Base-by-base conservation (phyloP, 2,329 filamentous ascomycete species). In the Pezicula rhizophila region DNA sequence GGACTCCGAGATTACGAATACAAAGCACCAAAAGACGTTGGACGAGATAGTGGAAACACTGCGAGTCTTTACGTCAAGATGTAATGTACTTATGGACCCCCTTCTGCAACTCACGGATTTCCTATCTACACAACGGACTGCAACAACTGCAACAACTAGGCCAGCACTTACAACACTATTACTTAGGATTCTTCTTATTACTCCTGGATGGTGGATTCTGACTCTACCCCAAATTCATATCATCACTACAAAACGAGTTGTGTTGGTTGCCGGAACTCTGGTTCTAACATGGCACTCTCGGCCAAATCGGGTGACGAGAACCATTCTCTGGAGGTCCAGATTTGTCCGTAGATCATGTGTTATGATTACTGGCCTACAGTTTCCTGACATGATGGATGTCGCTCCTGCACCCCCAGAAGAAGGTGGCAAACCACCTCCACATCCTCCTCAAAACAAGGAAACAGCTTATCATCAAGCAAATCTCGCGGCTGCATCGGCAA, bases 1-100 rank as follows among this genome's bases (percentile, higher is more conserved):
- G 42, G 57, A 62, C 5, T 65, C 75, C 8, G 87, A 89, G 59
- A 64, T 70, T 14, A 80, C 77, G 6, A 82, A 78, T 52, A 85
- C 84, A 38, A 84, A 85, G 51, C 88, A 93, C 60, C 89, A 96
- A 62, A 96, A 96, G 73, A 96, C 90, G 45, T 70, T 99, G 46
- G 93, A 99, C 65, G 93, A 99, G 70, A 99, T 99, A 52, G 87
- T 99, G 49, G 91, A 97, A 59, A 95, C 89, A 0, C 71, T 99
- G 40, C 89, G 90, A 65, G 83, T 90, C 56, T 89, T 99, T 58
- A 97, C 92, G 0, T 87, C 85, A 5, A 80, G 93, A 43, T 96
- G 93, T 68, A 96, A 96, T 66, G 85, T 96, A 46, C 73, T 99
- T 15, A 77, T 97, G 45, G 91, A 96, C 60, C 93, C 93, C 2